Percentiles rank a stretch among this genome's conserved stretches.
Evolutionary conservation across 1,284 basidiomycete species (phyloP).

Genomic region (Cerioporus squamosus): DNA sequence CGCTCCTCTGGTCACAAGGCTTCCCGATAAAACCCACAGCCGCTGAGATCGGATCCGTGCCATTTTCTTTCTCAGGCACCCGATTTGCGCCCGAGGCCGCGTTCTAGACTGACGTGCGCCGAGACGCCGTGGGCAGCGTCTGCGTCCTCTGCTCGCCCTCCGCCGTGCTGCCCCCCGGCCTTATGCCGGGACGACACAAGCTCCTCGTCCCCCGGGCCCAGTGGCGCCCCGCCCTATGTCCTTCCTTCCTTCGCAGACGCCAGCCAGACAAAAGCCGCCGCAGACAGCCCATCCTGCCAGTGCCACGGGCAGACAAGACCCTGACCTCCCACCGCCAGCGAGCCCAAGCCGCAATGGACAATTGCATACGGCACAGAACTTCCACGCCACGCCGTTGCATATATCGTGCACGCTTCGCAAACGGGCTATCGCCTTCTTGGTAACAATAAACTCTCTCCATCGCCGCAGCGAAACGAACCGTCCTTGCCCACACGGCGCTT

Average conservation of each 20-base stretch:
- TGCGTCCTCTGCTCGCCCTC: background rate
- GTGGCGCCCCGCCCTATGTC: background rate
- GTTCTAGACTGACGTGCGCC: no score
- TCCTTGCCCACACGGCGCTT: constrained; percentile 27
- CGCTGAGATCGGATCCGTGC: constrained; percentile 39
- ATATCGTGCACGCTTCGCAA: background rate
- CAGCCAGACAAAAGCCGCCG: no score
- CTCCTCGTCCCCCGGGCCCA: background rate
- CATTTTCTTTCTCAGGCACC: constrained; percentile 35
- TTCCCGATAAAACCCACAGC: constrained; percentile 33
- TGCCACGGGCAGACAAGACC: background rate
- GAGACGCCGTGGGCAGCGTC: background rate
- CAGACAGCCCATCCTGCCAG: background rate
- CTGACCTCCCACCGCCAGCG: background rate
- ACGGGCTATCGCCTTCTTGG: constrained; percentile 18
- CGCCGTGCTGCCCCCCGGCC: background rate
- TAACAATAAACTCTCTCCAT: constrained; percentile 16
- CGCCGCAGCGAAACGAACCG: constrained; percentile 18
- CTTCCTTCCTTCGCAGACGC: background rate
- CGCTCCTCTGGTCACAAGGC: constrained; percentile 30
- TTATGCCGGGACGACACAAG: no score
- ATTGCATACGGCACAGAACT: constrained; percentile 15
- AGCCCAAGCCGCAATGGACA: background rate
- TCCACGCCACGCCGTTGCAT: no score
- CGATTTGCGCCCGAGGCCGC: constrained; percentile 24